phyloP scores from a whole-genome alignment of 2,329 filamentous ascomycete genomes.

The Cytospora piceae region DNA sequence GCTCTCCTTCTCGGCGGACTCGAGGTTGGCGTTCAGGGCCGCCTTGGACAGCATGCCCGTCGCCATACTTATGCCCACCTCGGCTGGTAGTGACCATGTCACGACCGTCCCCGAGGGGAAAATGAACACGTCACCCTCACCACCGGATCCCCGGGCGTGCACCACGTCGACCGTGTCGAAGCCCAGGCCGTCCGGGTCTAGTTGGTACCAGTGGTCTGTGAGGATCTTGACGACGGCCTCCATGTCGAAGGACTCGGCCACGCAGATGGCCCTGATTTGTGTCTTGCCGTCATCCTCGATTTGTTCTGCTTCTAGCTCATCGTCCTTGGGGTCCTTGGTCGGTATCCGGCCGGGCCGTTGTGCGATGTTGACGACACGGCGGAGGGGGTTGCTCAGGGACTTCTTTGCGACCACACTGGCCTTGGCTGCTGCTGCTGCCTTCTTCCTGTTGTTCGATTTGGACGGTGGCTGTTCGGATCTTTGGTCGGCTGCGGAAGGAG shows the following conservation, averaged over 20 bases:
- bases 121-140: constrained; percentile 86
- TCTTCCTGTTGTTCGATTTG: constrained; percentile 7
- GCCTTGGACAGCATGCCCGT: constrained; percentile 75
- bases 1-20: constrained; percentile 70
- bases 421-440: constrained; percentile 22
- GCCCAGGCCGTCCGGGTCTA: constrained; percentile 64
- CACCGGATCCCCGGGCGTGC: constrained; percentile 63
- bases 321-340: constrained; percentile 43
- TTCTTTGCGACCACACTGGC: constrained; percentile 50
- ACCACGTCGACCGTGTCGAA: constrained; percentile 67
- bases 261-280: constrained; percentile 62
- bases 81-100: constrained; percentile 83
- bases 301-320: constrained; percentile 32
- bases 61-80: constrained; percentile 70
- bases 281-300: constrained; percentile 42
- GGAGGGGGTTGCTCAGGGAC: constrained; percentile 79
- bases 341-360: constrained; percentile 58
- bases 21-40: constrained; percentile 72
- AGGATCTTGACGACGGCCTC: constrained; percentile 60
- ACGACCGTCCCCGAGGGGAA: constrained; percentile 95
- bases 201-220: constrained; percentile 60
- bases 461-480: background rate
- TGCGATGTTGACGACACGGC: constrained; percentile 84
- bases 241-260: constrained; percentile 69
- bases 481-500: background rate